Evolutionary conservation across 495 filamentous ascomycete genomes (phyloP), one percentile per base, ranked within the genome.

Genomic region (Xanthoparmelia taractica): DNA sequence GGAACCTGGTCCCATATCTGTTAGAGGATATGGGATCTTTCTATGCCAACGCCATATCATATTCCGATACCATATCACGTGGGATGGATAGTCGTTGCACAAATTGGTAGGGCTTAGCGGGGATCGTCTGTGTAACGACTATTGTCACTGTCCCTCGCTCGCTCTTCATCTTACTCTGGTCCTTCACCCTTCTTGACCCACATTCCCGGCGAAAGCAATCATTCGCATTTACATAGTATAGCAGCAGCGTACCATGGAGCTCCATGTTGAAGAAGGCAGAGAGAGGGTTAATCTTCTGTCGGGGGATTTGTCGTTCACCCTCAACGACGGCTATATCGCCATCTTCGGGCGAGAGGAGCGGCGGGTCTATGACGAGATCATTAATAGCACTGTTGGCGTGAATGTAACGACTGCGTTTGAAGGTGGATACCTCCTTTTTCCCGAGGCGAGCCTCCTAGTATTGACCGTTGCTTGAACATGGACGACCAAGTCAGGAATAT

Each of bases 401-500:
- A n/a, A n/a, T 23, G n/a, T n/a, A 47, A 47, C 43, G n/a, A 47
- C 43, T 47, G 43, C n/a, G 43, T 8, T 47, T 3, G 43, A 10
- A 47, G 43, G 43, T 47, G 43, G 25, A n/a, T 2, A 47, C 8
- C 25, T 20, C 23, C 1, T 25, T 25, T 25, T 25, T 47, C 2
- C 7, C n/a, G 7, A 47, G 20, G 6, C n/a, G 1, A 23, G 43
- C 43, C n/a, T 47, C 7, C 43, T 11, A 25, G n/a, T 2, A 43
- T 47, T 47, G n/a, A 47, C n/a, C 36, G 37, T 12, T 37, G n/a
- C 54, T 31, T 34, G 29, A 4, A 4, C 25, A 47, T 23, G 64
- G 65, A 61, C 4, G 33, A 34, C 29, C 57, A 67, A 15, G 61
- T 54, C 17, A 5, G 8, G 5, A 3, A 20, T 20, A 60, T 67